Evolutionary conservation across 768 basidiomycete species (phyloP), one percentile per base, ranked within the genome.

Genomic region (Mycena capillaripes): DNA sequence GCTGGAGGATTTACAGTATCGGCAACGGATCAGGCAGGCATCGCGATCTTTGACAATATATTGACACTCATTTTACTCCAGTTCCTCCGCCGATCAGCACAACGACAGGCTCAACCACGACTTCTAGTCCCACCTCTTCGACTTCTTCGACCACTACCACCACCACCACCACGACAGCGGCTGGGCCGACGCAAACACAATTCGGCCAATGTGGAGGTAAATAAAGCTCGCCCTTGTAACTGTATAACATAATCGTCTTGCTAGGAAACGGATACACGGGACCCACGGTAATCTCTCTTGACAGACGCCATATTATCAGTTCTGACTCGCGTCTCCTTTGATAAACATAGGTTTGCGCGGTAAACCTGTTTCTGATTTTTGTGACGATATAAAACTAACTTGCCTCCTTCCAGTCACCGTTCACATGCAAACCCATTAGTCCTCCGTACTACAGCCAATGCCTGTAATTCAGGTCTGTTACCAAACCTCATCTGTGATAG

Each of bases 141-240:
- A 69, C 83, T 19, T 76, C 80, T 30, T 77, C 85, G 2, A 61
- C 81, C 9, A 75, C 73, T 4, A 70, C 74, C 19, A 63, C 79
- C 3, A 69, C 81, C 34, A 82, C 85, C 10, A 81, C 82, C 25
- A 76, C 82, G n/a, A n/a, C n/a, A n/a, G 77, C 86, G 4, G 46
- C 81, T 52, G 85, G 82, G 8, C 81, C 87, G 12, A 68, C 75
- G 0, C 84, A 86, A 66, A 84, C 84, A 12, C 84, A 88, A 53
- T 90, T 74, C 50, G 89, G 86, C 23, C 89, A 90, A 78, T 89
- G 89, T 59, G 89, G 89, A 76, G 88, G 87, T 86, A 75, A 25
- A 16, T 19, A 12, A n/a, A 32, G 38, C 16, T 65, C 61, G 23
- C 6, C 14, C 8, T 56, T 8, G 59, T n/a, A n/a, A 32, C 4